Percentiles rank a stretch among this genome's conserved stretches.
Evolutionary conservation across 768 basidiomycete genomes (phyloP).

Genomic region (Boletus rex-veris): DNA sequence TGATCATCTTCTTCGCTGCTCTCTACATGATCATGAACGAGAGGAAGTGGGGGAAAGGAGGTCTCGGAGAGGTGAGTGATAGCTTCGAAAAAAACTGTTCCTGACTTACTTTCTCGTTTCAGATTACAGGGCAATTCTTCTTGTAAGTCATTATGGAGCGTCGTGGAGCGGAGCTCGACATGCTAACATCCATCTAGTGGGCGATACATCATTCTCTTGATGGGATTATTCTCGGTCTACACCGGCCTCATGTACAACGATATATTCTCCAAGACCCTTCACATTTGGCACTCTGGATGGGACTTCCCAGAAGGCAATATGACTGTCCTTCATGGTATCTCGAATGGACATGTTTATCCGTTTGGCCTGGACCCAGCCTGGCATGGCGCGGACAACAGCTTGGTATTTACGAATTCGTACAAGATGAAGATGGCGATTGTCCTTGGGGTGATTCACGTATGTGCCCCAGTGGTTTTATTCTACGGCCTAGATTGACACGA

Average conservation of each 20-base stretch:
- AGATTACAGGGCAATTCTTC: conserved; percentile 90
- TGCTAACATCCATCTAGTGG: conserved; percentile 53
- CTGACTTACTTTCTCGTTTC: conserved; percentile 13
- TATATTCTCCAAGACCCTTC: conserved; percentile 90
- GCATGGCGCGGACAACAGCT: conserved; percentile 88
- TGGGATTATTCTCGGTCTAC: conserved; percentile 97
- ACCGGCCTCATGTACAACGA: conserved; percentile 99
- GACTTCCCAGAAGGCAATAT: conserved; percentile 51
- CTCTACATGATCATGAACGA: conserved; percentile 86
- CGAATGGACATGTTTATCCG: conserved; percentile 75
- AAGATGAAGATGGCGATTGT: conserved; percentile 99
- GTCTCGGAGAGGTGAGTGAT: conserved; percentile 66
- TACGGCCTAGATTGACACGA: conserved; percentile 8
- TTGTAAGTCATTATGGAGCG: conserved; percentile 55
- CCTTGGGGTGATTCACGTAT: conserved; percentile 91
- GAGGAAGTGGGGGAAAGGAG: conserved; percentile 66
- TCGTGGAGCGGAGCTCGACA: conserved; percentile 1
- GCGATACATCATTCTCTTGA: conserved; percentile 96
- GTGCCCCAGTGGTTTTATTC: conserved; percentile 28
- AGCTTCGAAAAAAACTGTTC: not conserved
- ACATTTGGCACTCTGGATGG: conserved; percentile 89
- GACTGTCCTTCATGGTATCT: conserved; percentile 43
- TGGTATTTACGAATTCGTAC: conserved; percentile 97
- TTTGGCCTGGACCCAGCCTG: conserved; percentile 95
- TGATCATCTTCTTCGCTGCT: conserved; percentile 74